These are phyloP conservation scores for Lactifluus volemus DNA, from an alignment of 768 basidiomycete genomes.

Conservation along the genomic window DNA sequence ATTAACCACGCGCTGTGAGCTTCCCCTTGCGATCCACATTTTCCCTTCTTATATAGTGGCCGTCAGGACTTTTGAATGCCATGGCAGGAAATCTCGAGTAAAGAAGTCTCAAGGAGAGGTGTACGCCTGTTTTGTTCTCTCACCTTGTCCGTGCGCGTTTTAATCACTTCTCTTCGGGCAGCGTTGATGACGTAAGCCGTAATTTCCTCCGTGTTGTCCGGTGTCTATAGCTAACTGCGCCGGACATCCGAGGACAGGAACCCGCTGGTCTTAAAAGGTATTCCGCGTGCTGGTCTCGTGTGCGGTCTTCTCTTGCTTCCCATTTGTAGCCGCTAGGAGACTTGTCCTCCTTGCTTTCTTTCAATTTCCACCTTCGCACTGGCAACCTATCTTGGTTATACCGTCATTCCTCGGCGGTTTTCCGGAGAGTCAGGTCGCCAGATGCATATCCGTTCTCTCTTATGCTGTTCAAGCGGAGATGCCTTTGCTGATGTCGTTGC, in stretches of 20 bases:
- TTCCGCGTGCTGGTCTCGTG: constrained; percentile 4
- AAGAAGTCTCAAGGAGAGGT: constrained; percentile 12
- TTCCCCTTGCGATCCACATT: constrained; percentile 6
- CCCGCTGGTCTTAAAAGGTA: constrained; percentile 19
- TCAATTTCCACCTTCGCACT: constrained; percentile 10
- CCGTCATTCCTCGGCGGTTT: constrained; percentile 5
- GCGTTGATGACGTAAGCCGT: constrained; percentile 13
- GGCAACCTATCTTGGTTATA: constrained; percentile 1
- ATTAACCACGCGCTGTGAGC: constrained; percentile 11
- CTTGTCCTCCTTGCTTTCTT: neutral
- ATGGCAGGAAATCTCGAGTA: constrained; percentile 2
- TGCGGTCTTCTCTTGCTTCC: constrained; percentile 1
- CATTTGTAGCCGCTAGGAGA: neutral
- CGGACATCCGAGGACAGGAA: constrained; percentile 16
- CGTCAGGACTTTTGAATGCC: neutral
- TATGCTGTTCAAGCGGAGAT: constrained; percentile 13
- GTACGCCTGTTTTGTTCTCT: constrained; percentile 22
- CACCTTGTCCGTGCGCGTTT: neutral
- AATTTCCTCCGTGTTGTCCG: neutral
- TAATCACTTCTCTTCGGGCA: neutral
- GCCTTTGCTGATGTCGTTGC: constrained; percentile 9
- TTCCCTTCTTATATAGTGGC: neutral
- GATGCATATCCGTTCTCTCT: constrained; percentile 15
- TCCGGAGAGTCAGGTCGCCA: constrained; percentile 5
- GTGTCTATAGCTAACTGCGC: constrained; percentile 1